Base-by-base conservation (phyloP, 495 filamentous ascomycete genomes). In the Aspergillus asperescens region DNA sequence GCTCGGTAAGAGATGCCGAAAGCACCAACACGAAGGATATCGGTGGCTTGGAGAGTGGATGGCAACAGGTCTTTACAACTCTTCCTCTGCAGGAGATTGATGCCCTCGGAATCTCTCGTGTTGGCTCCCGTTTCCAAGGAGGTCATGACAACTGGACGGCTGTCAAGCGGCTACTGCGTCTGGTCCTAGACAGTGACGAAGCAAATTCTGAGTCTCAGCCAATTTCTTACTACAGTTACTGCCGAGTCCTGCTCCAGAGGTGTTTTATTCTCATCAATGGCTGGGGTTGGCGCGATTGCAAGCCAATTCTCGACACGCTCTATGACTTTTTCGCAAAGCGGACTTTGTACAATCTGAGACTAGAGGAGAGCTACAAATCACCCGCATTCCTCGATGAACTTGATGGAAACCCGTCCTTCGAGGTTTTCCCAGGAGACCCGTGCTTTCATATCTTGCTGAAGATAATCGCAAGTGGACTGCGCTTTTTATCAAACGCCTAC, bases 401-500 rank as follows among this genome's bases (percentile, higher is more conserved):
- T 2, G 77, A 84, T 44, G 60, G 69, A 22, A 71, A 74, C 13
- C 88, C 86, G 7, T 73, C 73, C 1, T 65, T 96, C 13, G 72
- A 77, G 10, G 66, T 86, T 27, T 73, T 78, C 40, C 67, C 79
- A 5, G 82, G 84, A 23, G 93, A 98, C 59, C 79, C 81, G n/a
- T 88, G 89, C 53, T 98, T 98, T 57, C 87, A 95, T 64, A 85
- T 95, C n/a, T 82, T 96, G 49, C 75, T 96, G 37, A 98, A 98
- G 62, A 81, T 89, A 18, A 69, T 96, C 37, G 90, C 79, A 13
- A 66, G 82, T 54, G 83, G 84, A 8, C 75, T 96, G 25, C 78
- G 78, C 25, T 77, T 80, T 10, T 69, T 94, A 50, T 69, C 69
- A 16, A 62, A 75, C 32, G 54, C 73, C 2, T 82, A 84, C 60